Conservation (phyloP, 257 asterid species). For the Salvia rosmarinus region DNA sequence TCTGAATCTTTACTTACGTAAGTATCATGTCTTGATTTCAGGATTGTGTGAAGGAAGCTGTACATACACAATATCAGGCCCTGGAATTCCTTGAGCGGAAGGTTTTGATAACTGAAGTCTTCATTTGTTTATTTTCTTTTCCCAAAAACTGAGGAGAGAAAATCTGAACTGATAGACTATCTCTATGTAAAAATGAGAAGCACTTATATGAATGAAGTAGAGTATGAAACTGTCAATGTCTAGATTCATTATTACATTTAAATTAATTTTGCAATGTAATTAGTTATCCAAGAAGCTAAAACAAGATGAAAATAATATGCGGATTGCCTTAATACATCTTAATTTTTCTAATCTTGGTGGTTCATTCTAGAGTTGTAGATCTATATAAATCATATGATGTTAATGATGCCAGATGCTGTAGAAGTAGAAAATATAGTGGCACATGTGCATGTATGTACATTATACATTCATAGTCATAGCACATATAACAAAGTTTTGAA, state of each 20-base stretch:
- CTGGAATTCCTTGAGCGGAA: slow-evolving; percentile 78
- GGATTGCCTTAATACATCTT: background rate
- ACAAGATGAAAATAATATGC: slow-evolving; percentile 21
- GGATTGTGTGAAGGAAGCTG: slow-evolving; percentile 73
- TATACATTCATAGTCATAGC: background rate
- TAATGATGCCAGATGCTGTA: background rate
- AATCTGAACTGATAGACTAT: background rate
- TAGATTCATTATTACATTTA: background rate
- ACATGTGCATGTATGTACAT: background rate
- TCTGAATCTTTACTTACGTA: slow-evolving; percentile 25
- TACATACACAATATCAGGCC: slow-evolving; percentile 75
- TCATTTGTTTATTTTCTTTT: slow-evolving; percentile 14
- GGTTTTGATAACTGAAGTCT: slow-evolving; percentile 45
- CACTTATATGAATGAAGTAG: slow-evolving; percentile 4
- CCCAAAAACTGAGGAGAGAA: slow-evolving; percentile 2
- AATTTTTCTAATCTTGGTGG: background rate
- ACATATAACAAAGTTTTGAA: background rate
- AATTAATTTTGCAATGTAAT: slow-evolving; percentile 1
- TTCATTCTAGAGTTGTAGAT: slow-evolving; percentile 14
- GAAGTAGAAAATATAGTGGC: background rate
- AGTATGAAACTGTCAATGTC: slow-evolving; percentile 6
- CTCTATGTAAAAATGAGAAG: background rate
- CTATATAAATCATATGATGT: background rate
- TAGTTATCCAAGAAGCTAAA: background rate
- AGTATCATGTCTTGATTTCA: slow-evolving; percentile 42